These are phyloP conservation scores for Starmerella stellata DNA, from an alignment of 805 yeast species.

Conservation along the genomic window DNA sequence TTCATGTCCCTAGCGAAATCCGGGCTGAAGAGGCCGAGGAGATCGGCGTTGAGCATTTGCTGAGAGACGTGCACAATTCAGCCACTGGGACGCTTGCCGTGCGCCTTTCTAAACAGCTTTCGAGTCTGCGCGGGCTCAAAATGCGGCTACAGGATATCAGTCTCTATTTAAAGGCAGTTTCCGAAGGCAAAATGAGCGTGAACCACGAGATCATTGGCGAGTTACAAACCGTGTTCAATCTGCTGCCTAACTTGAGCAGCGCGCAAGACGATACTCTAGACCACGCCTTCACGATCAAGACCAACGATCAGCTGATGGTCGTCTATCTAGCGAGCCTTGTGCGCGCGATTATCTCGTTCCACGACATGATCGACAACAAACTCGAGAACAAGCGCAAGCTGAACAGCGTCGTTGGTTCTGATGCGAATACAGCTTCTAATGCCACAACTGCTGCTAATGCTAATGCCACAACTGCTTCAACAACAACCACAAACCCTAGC, in stretches of 20 bases:
- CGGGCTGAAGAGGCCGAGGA: slow-evolving; percentile 99
- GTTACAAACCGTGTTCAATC: slow-evolving; percentile 83
- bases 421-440: not conserved
- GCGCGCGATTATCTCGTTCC: slow-evolving; percentile 88
- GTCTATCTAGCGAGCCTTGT: slow-evolving; percentile 78
- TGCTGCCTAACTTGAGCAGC: slow-evolving; percentile 57
- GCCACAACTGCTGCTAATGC: not conserved
- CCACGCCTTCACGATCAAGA: slow-evolving; percentile 73
- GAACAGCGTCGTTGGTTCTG: slow-evolving; percentile 1
- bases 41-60: slow-evolving; percentile 90
- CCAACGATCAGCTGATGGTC: slow-evolving; percentile 92
- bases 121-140: slow-evolving; percentile 71
- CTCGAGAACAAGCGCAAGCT: slow-evolving; percentile 48
- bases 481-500: too few relatives aligned
- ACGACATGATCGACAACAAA: slow-evolving; percentile 89
- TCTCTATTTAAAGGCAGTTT: slow-evolving; percentile 56
- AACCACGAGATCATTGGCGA: slow-evolving; percentile 83
- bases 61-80: slow-evolving; percentile 88
- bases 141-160: slow-evolving; percentile 64
- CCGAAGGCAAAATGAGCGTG: slow-evolving; percentile 54
- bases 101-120: slow-evolving; percentile 72
- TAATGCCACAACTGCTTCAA: too few relatives aligned
- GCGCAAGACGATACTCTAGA: slow-evolving; percentile 28
- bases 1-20: slow-evolving; percentile 78
- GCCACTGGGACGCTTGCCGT: slow-evolving; percentile 87